A percentile compares a stretch with the other conserved stretches of the same genome.
Evolutionary conservation across 306 rosid species (phyloP).

Genomic region (Coriaria nepalensis): DNA sequence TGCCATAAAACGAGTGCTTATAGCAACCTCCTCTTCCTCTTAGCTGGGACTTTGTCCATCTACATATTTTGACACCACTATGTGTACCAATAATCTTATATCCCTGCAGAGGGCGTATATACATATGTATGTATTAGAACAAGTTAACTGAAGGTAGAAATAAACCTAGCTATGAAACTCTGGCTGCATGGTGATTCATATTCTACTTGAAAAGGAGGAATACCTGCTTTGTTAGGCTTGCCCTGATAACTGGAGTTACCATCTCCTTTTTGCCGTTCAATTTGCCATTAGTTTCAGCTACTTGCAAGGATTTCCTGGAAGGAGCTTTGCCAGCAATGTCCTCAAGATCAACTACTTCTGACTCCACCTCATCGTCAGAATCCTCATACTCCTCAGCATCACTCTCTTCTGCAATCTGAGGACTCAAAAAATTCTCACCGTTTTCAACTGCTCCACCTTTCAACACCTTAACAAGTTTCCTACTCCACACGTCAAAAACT

Average conservation of each 20-base stretch:
- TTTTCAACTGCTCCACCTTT: slow-evolving; percentile 34
- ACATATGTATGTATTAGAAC: no score
- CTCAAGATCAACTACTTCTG: slow-evolving; percentile 81
- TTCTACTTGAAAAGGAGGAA: neutral
- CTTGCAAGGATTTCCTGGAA: slow-evolving; percentile 34
- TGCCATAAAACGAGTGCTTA: slow-evolving; percentile 98
- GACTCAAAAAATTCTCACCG: slow-evolving; percentile 17
- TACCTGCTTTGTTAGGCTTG: slow-evolving; percentile 88
- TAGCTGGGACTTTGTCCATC: slow-evolving; percentile 98
- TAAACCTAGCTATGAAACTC: slow-evolving; percentile 6
- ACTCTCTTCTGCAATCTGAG: slow-evolving; percentile 22
- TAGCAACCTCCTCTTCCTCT: slow-evolving; percentile 98
- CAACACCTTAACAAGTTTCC: slow-evolving; percentile 31
- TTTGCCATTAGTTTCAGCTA: slow-evolving; percentile 43
- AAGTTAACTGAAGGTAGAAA: slow-evolving; percentile 13
- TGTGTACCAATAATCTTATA: slow-evolving; percentile 87
- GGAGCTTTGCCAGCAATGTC: slow-evolving; percentile 95
- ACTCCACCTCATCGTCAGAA: slow-evolving; percentile 23
- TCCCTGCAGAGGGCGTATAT: slow-evolving; percentile 91
- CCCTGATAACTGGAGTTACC: slow-evolving; percentile 91
- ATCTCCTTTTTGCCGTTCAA: slow-evolving; percentile 54
- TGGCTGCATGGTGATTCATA: no score
- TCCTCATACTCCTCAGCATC: slow-evolving; percentile 40
- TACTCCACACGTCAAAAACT: slow-evolving; percentile 62
- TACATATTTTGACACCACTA: slow-evolving; percentile 93